Base-by-base conservation (phyloP, 1,139 yeast species). In the Yamadazyma diospyri region DNA sequence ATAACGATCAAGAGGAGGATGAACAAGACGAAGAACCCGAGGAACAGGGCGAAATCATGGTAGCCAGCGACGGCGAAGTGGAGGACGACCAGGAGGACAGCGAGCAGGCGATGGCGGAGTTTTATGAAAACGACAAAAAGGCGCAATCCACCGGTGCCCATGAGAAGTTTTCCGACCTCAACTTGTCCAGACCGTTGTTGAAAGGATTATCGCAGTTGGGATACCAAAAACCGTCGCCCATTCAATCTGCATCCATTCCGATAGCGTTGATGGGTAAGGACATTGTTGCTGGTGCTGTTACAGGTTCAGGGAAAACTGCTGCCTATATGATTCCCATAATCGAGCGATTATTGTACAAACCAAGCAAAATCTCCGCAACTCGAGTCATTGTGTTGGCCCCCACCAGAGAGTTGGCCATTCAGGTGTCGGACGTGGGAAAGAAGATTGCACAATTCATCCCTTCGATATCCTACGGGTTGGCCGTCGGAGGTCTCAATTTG, bases 251-350 rank as follows among this genome's bases (percentile, higher is more conserved):
- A 2, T 78, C 95, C 10, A 88, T 92, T 43, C 98, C 99, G 7
- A 80, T 89, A 36, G 96, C 97, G 0, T 69, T 92, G 27, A 61
- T 85, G 45, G 98, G 98, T 47, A 89, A 86, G 53, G 96, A 87
- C 57, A 78, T 92, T 34, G 96, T 92, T 46, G 99, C 98, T n/a
- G 97, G 97, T 66, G 98, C 98, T 23, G 95, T 86, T 17, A 92
- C 99, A 3, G 99, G 99, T 65, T 88, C 97, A 22, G 99, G 99
- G 76, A 92, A 92, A 57, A 94, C 99, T 13, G 98, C 97, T 5
- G 98, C 98, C 2, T 92, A 87, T 53, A 80, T 92, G 81, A 84
- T 92, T 37, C 99, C 98, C 12, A 86, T 92, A 25, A 77, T 94
- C 40, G 98, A 94, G 62, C 79, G 98, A 66, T 68, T 92, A 29